Conservation (phyloP, 768 basidiomycete species). For the Infundibulicybe gibba region DNA sequence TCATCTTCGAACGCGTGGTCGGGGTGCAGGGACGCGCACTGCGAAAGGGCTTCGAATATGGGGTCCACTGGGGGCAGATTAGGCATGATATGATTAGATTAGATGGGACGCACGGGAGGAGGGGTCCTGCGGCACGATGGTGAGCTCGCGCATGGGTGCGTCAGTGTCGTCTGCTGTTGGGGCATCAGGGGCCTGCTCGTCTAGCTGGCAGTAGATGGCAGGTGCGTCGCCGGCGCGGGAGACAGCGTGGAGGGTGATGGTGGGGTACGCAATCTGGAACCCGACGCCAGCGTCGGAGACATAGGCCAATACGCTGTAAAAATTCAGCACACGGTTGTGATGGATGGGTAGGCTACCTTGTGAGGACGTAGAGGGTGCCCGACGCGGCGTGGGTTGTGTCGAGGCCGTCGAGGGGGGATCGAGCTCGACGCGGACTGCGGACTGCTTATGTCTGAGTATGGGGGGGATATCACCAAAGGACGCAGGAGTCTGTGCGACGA, state of each 20-base stretch:
- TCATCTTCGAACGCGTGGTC: slow-evolving; percentile 48
- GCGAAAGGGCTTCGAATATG: slow-evolving; percentile 84
- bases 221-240: slow-evolving; percentile 66
- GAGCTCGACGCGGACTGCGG: slow-evolving; percentile 63
- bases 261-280: slow-evolving; percentile 83
- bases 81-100: neutral
- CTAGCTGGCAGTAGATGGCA: slow-evolving; percentile 92
- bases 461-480: slow-evolving; percentile 87
- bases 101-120: slow-evolving; percentile 55
- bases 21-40: slow-evolving; percentile 83
- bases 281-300: slow-evolving; percentile 67
- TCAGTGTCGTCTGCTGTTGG: slow-evolving; percentile 32
- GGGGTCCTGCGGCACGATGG: slow-evolving; percentile 61
- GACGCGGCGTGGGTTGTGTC: slow-evolving; percentile 41
- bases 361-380: slow-evolving; percentile 82
- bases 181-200: slow-evolving; percentile 49
- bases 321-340: slow-evolving; percentile 1
- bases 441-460: slow-evolving; percentile 70
- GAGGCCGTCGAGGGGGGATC: slow-evolving; percentile 70
- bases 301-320: slow-evolving; percentile 68
- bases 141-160: slow-evolving; percentile 73
- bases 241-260: slow-evolving; percentile 91
- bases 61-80: slow-evolving; percentile 55
- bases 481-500: slow-evolving; percentile 77
- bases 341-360: slow-evolving; percentile 52